These are phyloP conservation scores for Calamus simplicifolius DNA, from an alignment of 176 grass and related monocot genomes.

Conservation along the genomic window DNA sequence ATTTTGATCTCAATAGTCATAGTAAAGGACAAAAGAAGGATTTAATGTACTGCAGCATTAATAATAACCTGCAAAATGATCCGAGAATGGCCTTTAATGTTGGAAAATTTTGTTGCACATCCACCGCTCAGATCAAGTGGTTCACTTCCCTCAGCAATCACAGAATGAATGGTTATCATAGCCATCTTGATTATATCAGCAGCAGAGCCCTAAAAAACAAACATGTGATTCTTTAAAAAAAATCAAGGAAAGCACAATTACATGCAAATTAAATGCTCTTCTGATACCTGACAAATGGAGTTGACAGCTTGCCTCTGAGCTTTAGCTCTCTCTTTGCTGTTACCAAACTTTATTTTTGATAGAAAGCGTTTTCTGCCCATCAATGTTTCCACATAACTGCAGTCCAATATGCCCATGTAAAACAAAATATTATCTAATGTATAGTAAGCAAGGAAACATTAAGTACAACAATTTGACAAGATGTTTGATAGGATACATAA, in stretches of 20 bases:
- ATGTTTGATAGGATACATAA: too few relatives aligned
- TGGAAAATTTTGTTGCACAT: slow-evolving; percentile 31
- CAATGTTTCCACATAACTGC: slow-evolving; percentile 79
- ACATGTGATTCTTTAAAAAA: neutral
- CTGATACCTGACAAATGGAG: slow-evolving; percentile 87
- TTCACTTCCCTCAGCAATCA: slow-evolving; percentile 37
- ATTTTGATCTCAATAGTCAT: too few relatives aligned
- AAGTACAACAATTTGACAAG: too few relatives aligned
- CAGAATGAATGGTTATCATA: slow-evolving; percentile 86
- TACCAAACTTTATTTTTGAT: slow-evolving; percentile 69
- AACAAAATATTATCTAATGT: too few relatives aligned
- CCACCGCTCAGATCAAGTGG: slow-evolving; percentile 27
- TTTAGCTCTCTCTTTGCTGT: slow-evolving; percentile 80
- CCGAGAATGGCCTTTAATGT: slow-evolving; percentile 54
- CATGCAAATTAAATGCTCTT: neutral
- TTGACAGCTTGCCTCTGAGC: slow-evolving; percentile 97
- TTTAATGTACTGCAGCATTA: too few relatives aligned
- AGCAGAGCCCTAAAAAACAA: slow-evolving; percentile 58
- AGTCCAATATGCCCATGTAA: neutral
- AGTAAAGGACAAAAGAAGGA: too few relatives aligned
- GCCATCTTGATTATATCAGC: slow-evolving; percentile 91
- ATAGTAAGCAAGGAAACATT: too few relatives aligned
- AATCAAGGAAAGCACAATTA: slow-evolving; percentile 1
- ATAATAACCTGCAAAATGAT: slow-evolving; percentile 73
- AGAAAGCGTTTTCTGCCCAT: slow-evolving; percentile 90